Evolutionary conservation across 169 alveolate genomes (phyloP), one percentile per base, ranked within the genome.

Genomic region (Plasmodium fragile): DNA sequence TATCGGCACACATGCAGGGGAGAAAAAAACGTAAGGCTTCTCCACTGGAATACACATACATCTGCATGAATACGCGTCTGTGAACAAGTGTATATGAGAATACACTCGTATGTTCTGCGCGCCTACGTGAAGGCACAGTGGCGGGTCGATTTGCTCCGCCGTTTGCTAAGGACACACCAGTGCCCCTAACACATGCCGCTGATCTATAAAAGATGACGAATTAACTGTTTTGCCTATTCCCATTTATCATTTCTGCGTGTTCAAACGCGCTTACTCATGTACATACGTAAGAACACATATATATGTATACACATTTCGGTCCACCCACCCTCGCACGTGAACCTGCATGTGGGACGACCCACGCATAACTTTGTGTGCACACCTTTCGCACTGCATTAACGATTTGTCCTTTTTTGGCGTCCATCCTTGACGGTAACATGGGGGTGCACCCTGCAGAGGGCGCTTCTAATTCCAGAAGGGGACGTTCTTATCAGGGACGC

Each of bases 401-500:
- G 53, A 3, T 8, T 43, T 43, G 1, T 43, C 53, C 53, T 43
- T 43, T 43, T 43, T 43, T 43, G 10, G n/a, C n/a, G n/a, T 43
- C 53, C 53, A 10, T 43, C 53, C n/a, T 43, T 43, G n/a, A 34
- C 18, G 41, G 18, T 25, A 22, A 52, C 18, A 71, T 6, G 41
- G 22, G 22, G 77, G 11, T 36, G 43, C 16, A 6, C 0, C 32
- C 5, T n/a, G 5, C 43, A 34, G 30, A 30, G n/a, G 72, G 32
- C 16, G 70, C 11, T 16, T n/a, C 55, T 91, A 91, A 41, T 91
- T 91, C 94, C 94, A 91, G 41, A 91, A 91, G 18, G 94, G 94
- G 2, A 91, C 94, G 43, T 91, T 91, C 81, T 91, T 91, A 30
- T 91, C 94, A 28, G 94, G 91, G 18, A 91, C 92, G 73, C 91